Evolutionary conservation across 2,329 filamentous ascomycete species (phyloP), one percentile per base, ranked within the genome.

Genomic region (Lecanosticta acicola): DNA sequence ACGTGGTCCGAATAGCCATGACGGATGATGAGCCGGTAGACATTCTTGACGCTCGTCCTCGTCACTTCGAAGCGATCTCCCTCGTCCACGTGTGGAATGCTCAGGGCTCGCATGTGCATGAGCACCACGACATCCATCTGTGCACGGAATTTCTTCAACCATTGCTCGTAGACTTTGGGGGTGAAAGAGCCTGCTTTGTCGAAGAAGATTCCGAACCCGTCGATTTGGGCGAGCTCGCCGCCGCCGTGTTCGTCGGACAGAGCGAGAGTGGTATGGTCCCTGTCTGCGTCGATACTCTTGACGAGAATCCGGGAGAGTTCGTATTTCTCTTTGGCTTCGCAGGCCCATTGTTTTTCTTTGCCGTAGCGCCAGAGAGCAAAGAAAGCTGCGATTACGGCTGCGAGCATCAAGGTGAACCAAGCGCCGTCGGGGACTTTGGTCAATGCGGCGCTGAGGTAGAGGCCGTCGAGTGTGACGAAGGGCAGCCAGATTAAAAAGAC

Each of bases 361-460:
- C 85, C 85, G 57, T 81, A 89, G 29, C 85, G 78, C 85, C 85
- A 89, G 9, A 88, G 73, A 1, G 86, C 71, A 59, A 89, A 85
- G 38, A 87, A 66, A 33, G 66, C 69, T 0, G 81, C 76, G 2
- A 89, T 74, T 7, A 84, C 67, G 3, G 71, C 70, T 0, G 83
- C 74, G 5, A 89, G 71, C 0, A 79, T 71, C 1, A 89, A 68
- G 0, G 85, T 88, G 59, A 90, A 87, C 85, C 85, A 90, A 1
- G 83, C 85, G 1, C 85, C 85, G 8, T 82, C 74, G 0, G 85
- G 84, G 0, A 89, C 81, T 60, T 89, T 89, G 39, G 72, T 81
- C 0, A 88, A 69, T 0, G 83, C 78, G 0, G 84, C 78, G 0
- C 81, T 83, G 3, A 89, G 71, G 59, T 81, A 90, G 0, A 82